Base-by-base conservation (phyloP, 257 asterid species). In the Thymus quinquecostatus region DNA sequence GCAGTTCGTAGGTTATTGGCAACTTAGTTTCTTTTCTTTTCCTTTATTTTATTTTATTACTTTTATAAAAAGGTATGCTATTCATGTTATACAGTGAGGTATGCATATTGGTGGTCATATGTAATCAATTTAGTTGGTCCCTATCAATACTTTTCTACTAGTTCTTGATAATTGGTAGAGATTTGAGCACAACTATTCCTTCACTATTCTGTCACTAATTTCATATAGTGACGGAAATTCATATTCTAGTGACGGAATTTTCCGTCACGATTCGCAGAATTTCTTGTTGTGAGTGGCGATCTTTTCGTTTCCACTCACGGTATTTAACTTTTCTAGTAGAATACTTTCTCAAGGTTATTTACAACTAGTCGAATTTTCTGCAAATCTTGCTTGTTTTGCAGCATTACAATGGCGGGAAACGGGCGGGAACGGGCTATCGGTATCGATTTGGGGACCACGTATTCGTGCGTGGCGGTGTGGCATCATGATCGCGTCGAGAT, bases 131-230 rank as follows among this genome's bases (percentile, higher is more conserved):
- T 44, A 45, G 57, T 30, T 14, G 53, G n/a, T 51, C 40, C 2
- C 40, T 60, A 50, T 8, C 34, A 21, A 62, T 60, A 44, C 5
- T 61, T 60, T 59, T 47, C 32, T 33, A 38, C 36, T 33, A 13
- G 55, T 47, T 72, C 49, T 34, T 62, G 21, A 64, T 21, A 21
- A 21, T 61, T 43, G 40, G 60, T 40, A 60, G 64, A 75, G 53
- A 10, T 49, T 59, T 36, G 38, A 30, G 60, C 57, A 44, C 21
- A 56, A 28, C 53, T 8, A 41, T 64, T 62, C 21, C 53, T n/a
- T 33, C 64, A 28, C 3, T 21, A 21, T 21, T 21, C 0, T 0
- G 21, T 21, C 21, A 21, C 21, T 21, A 21, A 21, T 21, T 21
- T 21, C 21, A 21, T 21, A 21, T 21, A 21, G 21, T 21, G 21